phyloP scores from a whole-genome alignment of 1,284 basidiomycete species.

The Inonotus hispidus region DNA sequence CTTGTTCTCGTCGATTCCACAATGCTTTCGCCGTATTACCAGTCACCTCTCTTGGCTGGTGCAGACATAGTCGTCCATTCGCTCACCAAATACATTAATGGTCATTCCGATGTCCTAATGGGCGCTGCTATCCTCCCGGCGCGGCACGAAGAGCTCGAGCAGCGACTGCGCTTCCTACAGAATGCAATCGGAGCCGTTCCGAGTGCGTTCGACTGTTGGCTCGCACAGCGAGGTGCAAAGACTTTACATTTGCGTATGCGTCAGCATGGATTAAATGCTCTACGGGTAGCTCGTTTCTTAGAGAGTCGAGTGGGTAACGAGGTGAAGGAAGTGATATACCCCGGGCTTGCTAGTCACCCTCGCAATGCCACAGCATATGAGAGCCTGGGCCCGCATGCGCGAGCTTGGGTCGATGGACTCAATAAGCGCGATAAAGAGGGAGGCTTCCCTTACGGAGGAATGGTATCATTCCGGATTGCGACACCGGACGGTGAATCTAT shows the following conservation, averaged over 20 bases:
- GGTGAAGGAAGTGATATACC: conserved; percentile 83
- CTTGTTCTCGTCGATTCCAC: conserved; percentile 90
- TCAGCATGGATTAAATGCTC: conserved; percentile 80
- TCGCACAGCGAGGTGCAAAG: conserved; percentile 88
- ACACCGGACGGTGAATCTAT: conserved; percentile 21
- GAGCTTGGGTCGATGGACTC: conserved; percentile 54
- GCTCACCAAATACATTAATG: conserved; percentile 90
- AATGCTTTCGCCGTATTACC: conserved; percentile 89
- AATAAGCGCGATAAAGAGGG: conserved; percentile 27
- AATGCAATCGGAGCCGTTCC: conserved; percentile 89
- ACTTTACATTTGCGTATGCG: conserved; percentile 86
- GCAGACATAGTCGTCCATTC: conserved; percentile 82
- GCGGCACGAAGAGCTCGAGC: conserved; percentile 41
- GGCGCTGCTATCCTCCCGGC: conserved; percentile 73
- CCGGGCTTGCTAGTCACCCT: conserved; percentile 64
- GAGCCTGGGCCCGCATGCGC: conserved; percentile 66
- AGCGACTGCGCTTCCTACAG: conserved; percentile 81
- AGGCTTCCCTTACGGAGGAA: conserved; percentile 81
- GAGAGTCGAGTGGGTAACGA: conserved; percentile 37
- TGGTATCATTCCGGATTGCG: conserved; percentile 71
- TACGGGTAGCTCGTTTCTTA: conserved; percentile 70
- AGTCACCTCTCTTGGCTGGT: conserved; percentile 80
- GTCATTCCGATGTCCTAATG: conserved; percentile 90
- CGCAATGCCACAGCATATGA: conserved; percentile 58
- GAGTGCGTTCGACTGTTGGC: conserved; percentile 86